Conservation (phyloP, 179 eudicot species). For the Gypsophila paniculata region DNA sequence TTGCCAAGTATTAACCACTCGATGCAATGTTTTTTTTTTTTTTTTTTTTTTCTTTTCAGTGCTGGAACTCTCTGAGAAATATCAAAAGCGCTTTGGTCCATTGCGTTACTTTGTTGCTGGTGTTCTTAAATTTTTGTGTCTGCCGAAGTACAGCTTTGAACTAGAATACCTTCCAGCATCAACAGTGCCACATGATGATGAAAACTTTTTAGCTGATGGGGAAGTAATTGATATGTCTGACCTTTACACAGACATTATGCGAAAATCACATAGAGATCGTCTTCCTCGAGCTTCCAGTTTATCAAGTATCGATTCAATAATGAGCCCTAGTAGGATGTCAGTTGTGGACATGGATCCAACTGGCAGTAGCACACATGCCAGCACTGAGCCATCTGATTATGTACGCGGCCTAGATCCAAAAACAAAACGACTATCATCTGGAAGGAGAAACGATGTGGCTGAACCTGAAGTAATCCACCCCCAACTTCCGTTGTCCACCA, state of each 20-base stretch:
- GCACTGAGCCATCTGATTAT: conserved; percentile 90
- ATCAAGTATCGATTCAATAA: conserved; percentile 92
- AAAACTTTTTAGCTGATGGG: conserved; percentile 43
- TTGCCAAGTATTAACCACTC: too few species aligned
- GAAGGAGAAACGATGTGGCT: conserved; percentile 57
- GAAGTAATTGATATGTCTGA: conserved; percentile 85
- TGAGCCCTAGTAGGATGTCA: conserved; percentile 80
- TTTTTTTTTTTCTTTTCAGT: conserved; percentile 43
- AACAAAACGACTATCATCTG: conserved; percentile 74
- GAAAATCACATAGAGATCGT: conserved; percentile 67
- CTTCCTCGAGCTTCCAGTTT: conserved; percentile 92
- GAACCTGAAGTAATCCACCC: conserved; percentile 97
- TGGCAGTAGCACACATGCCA: conserved; percentile 67
- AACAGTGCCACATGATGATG: conserved; percentile 43
- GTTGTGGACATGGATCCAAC: conserved; percentile 73
- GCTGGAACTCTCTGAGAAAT: conserved; percentile 90
- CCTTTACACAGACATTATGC: conserved; percentile 81
- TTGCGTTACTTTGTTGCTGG: conserved; percentile 95
- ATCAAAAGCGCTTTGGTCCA: conserved; percentile 96
- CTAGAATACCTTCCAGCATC: conserved; percentile 79
- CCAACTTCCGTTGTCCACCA: conserved; percentile 64
- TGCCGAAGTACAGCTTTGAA: conserved; percentile 85
- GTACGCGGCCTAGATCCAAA: conserved; percentile 89
- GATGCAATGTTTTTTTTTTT: not conserved
- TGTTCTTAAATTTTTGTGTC: conserved; percentile 80